These are phyloP conservation scores for Podospora tetraspora DNA, from an alignment of 495 filamentous ascomycete genomes.

Conservation along the genomic window DNA sequence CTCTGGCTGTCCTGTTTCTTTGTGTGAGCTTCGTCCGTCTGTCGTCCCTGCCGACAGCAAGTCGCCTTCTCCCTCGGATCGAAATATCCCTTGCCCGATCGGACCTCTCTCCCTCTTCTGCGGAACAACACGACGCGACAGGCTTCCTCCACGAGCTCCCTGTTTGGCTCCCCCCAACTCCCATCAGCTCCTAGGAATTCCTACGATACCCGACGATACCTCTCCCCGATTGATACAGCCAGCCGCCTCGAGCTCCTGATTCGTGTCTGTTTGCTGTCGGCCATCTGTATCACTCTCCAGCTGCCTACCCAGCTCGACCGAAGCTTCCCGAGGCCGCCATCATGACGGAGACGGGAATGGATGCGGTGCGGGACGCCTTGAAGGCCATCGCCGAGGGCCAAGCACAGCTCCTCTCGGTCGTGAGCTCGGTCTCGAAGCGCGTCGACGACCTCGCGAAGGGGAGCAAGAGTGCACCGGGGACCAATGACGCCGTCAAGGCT, in stretches of 20 bases:
- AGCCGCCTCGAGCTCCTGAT: neutral
- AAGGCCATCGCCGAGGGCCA: slow-evolving; percentile 53
- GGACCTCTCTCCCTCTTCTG: neutral
- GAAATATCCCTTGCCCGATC: neutral
- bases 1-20: neutral
- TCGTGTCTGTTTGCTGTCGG: neutral
- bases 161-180: neutral
- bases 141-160: neutral
- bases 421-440: slow-evolving; percentile 62
- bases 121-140: neutral
- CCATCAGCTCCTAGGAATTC: neutral
- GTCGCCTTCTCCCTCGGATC: neutral
- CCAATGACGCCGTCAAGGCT: neutral
- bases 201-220: neutral
- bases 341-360: slow-evolving; percentile 32
- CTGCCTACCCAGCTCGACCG: neutral
- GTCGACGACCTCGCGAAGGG: slow-evolving; percentile 26
- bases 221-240: neutral
- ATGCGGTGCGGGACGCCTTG: slow-evolving; percentile 49
- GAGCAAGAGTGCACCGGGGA: neutral
- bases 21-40: neutral
- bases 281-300: neutral
- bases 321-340: slow-evolving; percentile 1
- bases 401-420: slow-evolving; percentile 51
- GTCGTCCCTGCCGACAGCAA: neutral